Base-by-base conservation (phyloP, 371 early-diverging fungal species). In the Blakeslea trispora region DNA sequence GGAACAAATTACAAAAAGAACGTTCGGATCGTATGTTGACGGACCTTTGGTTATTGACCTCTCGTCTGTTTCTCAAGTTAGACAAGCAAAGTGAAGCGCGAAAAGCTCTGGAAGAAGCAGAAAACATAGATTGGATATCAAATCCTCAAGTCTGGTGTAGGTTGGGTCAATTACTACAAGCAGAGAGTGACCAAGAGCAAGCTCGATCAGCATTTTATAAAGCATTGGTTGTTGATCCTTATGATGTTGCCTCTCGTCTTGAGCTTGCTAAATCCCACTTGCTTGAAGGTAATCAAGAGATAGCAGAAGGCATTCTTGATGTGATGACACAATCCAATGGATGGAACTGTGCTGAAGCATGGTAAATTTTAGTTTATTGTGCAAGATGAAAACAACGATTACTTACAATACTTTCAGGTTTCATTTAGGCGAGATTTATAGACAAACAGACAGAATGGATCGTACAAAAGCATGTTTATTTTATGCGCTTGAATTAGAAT, bases 401-500 rank as follows among this genome's bases (percentile, higher is more conserved):
- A n/a, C n/a, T n/a, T n/a, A n/a, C n/a, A n/a, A n/a, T n/a, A n/a
- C n/a, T n/a, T 31, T 9, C 58, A 81, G 83, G 83, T 80, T 75
- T 31, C 74, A 72, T 45, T 63, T 88, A 14, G 84, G 86, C 48
- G 79, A 76, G 50, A 72, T 84, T 10, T 81, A 79, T 64, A 73
- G 73, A 59, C 67, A 71, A 35, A 82, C 85, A 6, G 73, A 77
- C 47, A 77, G 86, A 51, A 53, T 79, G 31, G 75, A 80, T 44
- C 83, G 82, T 37, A 84, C 84, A 28, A 85, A 88, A 49, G 83
- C 84, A 22, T 89, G 88, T 60, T 74, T 86, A 35, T 79, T 85
- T 66, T 90, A 88, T 58, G 90, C 91, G 21, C 66, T 89, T 23
- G 89, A 89, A 54, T 75, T 91, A 32, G 88, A 87, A 53, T 70